Evolutionary conservation across 805 yeast genomes (phyloP).

Genomic region (Pichia exigua): DNA sequence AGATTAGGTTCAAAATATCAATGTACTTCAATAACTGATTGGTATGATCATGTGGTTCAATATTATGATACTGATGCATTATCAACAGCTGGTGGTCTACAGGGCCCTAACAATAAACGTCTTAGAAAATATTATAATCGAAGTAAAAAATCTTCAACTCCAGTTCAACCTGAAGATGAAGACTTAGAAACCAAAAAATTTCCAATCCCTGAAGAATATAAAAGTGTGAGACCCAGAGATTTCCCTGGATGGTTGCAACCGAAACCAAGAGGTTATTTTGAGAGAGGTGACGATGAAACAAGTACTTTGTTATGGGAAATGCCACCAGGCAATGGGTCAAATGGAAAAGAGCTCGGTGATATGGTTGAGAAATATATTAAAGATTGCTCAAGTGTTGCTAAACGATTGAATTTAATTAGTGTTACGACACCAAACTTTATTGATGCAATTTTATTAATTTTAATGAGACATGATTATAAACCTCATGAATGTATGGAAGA

Average conservation of each 20-base stretch:
- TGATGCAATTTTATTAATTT: constrained; percentile 58
- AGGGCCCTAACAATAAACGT: constrained; percentile 14
- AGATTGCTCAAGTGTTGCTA: constrained; percentile 51
- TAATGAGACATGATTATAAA: constrained; percentile 47
- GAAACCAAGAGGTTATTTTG: constrained; percentile 72
- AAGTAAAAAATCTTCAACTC: constrained; percentile 15
- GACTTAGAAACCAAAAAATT: constrained; percentile 13
- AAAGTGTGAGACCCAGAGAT: constrained; percentile 34
- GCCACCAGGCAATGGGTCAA: constrained; percentile 14
- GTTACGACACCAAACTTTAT: constrained; percentile 68
- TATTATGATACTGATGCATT: constrained; percentile 42
- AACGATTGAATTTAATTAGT: constrained; percentile 42
- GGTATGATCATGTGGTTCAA: constrained; percentile 56
- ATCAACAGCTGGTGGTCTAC: neutral
- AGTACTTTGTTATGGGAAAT: constrained; percentile 60
- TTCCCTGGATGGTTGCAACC: constrained; percentile 74
- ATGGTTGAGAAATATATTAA: constrained; percentile 43
- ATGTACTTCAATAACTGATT: constrained; percentile 55
- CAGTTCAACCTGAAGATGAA: constrained; percentile 14
- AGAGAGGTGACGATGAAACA: constrained; percentile 72
- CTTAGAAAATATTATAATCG: constrained; percentile 19
- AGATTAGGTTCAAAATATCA: constrained; percentile 71
- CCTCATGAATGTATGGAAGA: constrained; percentile 38
- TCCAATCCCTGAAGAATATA: constrained; percentile 39
- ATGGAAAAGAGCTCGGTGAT: constrained; percentile 12